Evolutionary conservation across 495 filamentous ascomycete species (phyloP).

Genomic region (Rusavskia elegans): DNA sequence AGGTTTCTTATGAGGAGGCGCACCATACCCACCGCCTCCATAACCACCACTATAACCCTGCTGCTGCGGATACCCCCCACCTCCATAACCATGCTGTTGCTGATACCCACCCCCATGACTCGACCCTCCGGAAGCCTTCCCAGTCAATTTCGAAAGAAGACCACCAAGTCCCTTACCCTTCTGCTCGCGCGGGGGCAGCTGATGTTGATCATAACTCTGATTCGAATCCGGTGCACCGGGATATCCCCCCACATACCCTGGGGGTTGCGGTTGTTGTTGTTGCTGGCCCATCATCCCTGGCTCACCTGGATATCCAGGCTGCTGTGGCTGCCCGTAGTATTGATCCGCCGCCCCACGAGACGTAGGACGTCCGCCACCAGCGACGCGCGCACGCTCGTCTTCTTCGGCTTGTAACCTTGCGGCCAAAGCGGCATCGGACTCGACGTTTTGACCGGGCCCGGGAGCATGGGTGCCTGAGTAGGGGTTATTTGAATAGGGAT

Average conservation of each 20-base stretch:
- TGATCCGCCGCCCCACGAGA: slow-evolving; percentile 9
- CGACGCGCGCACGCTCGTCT: slow-evolving; percentile 35
- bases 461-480: slow-evolving; percentile 21
- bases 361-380: slow-evolving; percentile 4
- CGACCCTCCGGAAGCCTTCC: slow-evolving; percentile 9
- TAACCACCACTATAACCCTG: slow-evolving; percentile 34
- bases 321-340: neutral
- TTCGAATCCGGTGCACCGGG: slow-evolving; percentile 5
- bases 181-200: slow-evolving; percentile 17
- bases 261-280: slow-evolving; percentile 26
- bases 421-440: slow-evolving; percentile 59
- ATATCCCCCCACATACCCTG: slow-evolving; percentile 2
- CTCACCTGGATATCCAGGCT: neutral
- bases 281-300: slow-evolving; percentile 17
- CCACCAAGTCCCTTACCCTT: slow-evolving; percentile 22
- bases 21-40: slow-evolving; percentile 22
- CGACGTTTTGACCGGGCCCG: slow-evolving; percentile 21
- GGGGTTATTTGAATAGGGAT: slow-evolving; percentile 46
- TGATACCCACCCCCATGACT: slow-evolving; percentile 16
- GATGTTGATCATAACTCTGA: slow-evolving; percentile 10
- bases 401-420: slow-evolving; percentile 71
- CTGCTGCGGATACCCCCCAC: slow-evolving; percentile 21
- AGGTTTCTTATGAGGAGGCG: slow-evolving; percentile 17
- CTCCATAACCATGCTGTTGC: slow-evolving; percentile 10
- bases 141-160: slow-evolving; percentile 36